These are phyloP conservation scores for Apiotrichum domesticum DNA, from an alignment of 1,284 basidiomycete genomes.

Conservation along the genomic window DNA sequence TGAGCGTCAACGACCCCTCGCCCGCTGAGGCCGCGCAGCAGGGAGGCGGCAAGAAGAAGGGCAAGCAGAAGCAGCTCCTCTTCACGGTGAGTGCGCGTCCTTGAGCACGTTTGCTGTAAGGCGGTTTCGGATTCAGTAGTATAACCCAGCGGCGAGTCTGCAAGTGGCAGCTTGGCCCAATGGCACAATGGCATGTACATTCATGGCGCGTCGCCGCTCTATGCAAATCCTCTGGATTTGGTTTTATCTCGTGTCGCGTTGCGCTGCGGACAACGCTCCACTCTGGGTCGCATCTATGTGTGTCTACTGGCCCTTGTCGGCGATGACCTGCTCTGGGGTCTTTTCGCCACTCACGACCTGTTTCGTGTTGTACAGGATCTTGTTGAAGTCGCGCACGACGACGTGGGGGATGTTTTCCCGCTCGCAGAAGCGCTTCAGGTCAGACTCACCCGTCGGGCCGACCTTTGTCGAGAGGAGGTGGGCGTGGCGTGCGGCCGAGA, in stretches of 20 bases:
- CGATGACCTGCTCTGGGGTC: constrained; percentile 30
- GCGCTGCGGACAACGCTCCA: not conserved
- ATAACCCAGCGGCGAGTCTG: too few relatives aligned
- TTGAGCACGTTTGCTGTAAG: not conserved
- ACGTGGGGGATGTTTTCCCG: constrained; percentile 45
- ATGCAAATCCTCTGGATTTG: not conserved
- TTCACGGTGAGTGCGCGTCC: constrained; percentile 54
- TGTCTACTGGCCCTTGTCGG: constrained; percentile 30
- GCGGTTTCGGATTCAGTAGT: too few relatives aligned
- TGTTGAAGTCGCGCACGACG: constrained; percentile 47
- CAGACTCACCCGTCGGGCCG: constrained; percentile 72
- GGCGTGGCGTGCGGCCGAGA: constrained; percentile 82
- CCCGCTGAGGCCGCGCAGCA: not conserved
- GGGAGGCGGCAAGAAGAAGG: constrained; percentile 51
- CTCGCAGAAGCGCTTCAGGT: constrained; percentile 71
- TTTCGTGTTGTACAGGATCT: constrained; percentile 51
- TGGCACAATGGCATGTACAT: not conserved
- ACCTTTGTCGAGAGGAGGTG: constrained; percentile 84
- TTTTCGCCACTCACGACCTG: constrained; percentile 56
- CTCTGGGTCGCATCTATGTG: not conserved
- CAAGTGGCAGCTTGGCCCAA: too few relatives aligned
- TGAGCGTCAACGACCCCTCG: constrained; percentile 14
- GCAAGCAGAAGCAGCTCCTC: constrained; percentile 75
- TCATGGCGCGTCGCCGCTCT: not conserved
- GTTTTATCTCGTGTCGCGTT: too few relatives aligned